Base-by-base conservation (phyloP, 306 rosid species). In the Lathyrus sativus region DNA sequence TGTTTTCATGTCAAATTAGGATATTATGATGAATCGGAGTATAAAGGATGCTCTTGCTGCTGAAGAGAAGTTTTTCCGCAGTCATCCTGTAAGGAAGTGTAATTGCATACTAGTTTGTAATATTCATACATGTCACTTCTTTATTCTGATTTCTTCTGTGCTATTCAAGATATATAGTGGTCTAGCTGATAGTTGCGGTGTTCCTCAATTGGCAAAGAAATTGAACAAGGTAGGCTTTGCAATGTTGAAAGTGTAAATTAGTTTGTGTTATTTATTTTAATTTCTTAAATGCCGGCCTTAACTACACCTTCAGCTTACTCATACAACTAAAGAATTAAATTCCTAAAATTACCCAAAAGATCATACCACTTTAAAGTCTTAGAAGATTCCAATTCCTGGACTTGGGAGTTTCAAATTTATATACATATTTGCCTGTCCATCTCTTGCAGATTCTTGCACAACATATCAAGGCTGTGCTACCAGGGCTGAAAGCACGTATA, bases 131-230 rank as follows among this genome's bases (percentile, higher is more conserved):
- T 61, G 26, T 37, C 58, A 43, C 42, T n/a, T 73, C 51, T 64
- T 26, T 43, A 35, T n/a, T 33, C 48, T 68, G 54, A 65, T 68
- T 54, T 81, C 15, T 46, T 67, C 65, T 63, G 65, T 80, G 35
- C 58, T 72, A 74, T 72, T 81, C 55, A 24, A 93, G 99, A 89
- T 90, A 56, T 93, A 93, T 83, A 91, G 87, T 72, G 83, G 92
- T 71, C 79, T 93, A 43, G 92, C 92, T 18, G 99, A 93, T 76
- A 83, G 88, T 28, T 93, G 99, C 24, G 97, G 99, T 22, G 78
- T 93, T 76, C 91, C 97, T 78, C 99, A 88, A 75, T 78, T 93
- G 83, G 99, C 99, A 28, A 90, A 93, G 89, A 90, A 84, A 76
- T 85, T 93, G 88, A 93, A 93, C 86, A 90, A 93, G 96, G 99